A percentile compares a stretch with the other conserved stretches of the same genome.
Conservation (phyloP, 495 filamentous ascomycete genomes). For the Cladorrhinum samala region DNA sequence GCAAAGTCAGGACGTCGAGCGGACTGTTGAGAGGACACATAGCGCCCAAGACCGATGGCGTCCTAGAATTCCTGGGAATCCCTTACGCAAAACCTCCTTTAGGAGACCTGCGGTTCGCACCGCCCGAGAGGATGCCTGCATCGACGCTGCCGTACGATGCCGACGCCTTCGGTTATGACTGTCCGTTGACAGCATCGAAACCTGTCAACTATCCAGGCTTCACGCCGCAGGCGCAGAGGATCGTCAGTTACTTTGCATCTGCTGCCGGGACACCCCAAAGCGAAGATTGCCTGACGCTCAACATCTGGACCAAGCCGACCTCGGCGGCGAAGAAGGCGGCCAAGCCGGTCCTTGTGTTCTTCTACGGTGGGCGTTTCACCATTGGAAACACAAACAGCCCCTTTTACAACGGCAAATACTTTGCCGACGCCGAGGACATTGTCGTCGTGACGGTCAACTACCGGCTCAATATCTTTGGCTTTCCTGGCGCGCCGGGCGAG, state of each 20-base stretch:
- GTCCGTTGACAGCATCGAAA: constrained; percentile 13
- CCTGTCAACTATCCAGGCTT: constrained; percentile 15
- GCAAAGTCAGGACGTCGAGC: constrained; percentile 25
- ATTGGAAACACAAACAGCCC: constrained; percentile 43
- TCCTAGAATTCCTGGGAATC: constrained; percentile 18
- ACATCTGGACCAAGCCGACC: constrained; percentile 39
- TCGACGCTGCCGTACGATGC: constrained; percentile 8
- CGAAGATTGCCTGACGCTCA: constrained; percentile 52
- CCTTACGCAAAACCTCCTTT: constrained; percentile 8
- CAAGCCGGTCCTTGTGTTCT: constrained; percentile 26
- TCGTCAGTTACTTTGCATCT: constrained; percentile 18
- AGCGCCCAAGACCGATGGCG: constrained; percentile 28
- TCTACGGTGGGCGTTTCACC: constrained; percentile 39
- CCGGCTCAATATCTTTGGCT: constrained; percentile 57
- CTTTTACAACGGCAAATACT: constrained; percentile 8
- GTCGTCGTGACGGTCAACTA: constrained; percentile 59
- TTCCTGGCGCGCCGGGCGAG: constrained; percentile 39
- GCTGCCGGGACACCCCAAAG: constrained; percentile 14
- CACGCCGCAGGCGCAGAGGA: constrained; percentile 18
- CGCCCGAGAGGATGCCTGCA: constrained; percentile 6
- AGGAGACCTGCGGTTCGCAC: constrained; percentile 3
- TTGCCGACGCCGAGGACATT: constrained; percentile 1
- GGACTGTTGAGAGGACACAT: constrained; percentile 42
- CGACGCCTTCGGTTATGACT: constrained; percentile 14
- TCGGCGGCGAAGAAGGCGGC: background rate